These are phyloP conservation scores for Globisporangium acanthophoron DNA, from an alignment of 352 stramenopile genomes.

Conservation along the genomic window DNA sequence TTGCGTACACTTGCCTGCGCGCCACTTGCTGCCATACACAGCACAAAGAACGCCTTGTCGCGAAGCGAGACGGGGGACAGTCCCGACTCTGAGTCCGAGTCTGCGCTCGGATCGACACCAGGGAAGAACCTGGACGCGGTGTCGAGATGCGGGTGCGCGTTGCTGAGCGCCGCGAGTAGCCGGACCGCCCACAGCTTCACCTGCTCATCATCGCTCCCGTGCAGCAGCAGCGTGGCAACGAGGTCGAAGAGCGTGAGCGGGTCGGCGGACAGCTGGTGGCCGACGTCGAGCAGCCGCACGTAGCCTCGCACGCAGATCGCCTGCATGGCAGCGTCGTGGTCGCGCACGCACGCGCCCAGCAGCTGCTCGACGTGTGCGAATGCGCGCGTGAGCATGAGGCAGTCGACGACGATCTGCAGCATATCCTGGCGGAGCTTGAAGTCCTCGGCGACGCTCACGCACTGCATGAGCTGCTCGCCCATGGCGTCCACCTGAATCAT, in stretches of 20 bases:
- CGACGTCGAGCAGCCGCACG: constrained; percentile 38
- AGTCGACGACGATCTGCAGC: constrained; percentile 69
- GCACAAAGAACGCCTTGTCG: constrained; percentile 37
- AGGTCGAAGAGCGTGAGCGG: constrained; percentile 30
- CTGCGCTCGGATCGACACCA: too few species aligned
- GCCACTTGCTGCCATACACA: constrained; percentile 38
- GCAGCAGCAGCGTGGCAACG: constrained; percentile 25
- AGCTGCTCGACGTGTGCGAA: constrained; percentile 36
- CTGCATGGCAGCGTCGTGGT: constrained; percentile 57
- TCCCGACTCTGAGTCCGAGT: neutral
- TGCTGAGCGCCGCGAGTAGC: constrained; percentile 21
- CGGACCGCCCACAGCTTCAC: constrained; percentile 29
- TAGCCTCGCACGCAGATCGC: constrained; percentile 49
- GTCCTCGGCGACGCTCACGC: constrained; percentile 65
- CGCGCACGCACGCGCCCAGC: constrained; percentile 38
- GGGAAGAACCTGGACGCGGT: constrained; percentile 23
- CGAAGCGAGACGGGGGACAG: constrained; percentile 11
- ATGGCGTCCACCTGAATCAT: constrained; percentile 83
- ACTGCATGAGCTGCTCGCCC: constrained; percentile 73
- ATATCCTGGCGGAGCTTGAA: constrained; percentile 74
- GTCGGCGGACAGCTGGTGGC: constrained; percentile 14
- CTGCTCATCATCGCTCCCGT: constrained; percentile 19
- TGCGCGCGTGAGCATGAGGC: constrained; percentile 35
- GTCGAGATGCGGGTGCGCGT: constrained; percentile 20
- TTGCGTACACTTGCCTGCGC: constrained; percentile 23